phyloP scores from a whole-genome alignment of 1,284 basidiomycete species.

The Boletus subluridellus region DNA sequence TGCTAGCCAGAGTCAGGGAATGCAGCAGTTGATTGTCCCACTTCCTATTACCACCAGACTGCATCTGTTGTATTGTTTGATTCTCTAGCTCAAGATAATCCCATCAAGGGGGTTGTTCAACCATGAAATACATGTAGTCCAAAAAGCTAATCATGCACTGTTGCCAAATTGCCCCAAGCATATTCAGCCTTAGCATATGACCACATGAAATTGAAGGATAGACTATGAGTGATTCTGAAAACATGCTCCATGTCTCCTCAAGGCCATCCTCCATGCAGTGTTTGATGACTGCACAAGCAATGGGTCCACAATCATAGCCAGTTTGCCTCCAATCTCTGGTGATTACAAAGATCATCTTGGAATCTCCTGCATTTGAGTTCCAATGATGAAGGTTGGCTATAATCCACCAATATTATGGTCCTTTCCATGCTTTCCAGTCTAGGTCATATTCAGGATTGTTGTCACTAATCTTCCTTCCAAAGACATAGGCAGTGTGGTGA shows the following conservation, averaged over 20 bases:
- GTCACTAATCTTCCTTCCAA: too few species aligned
- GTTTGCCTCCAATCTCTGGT: background rate
- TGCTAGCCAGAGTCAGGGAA: background rate
- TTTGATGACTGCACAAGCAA: background rate
- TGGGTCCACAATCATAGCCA: background rate
- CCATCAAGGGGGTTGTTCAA: background rate
- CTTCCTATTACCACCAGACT: background rate
- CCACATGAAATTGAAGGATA: background rate
- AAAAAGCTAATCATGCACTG: background rate
- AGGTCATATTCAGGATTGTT: too few species aligned
- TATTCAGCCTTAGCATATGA: background rate
- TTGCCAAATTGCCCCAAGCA: background rate
- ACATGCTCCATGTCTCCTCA: background rate
- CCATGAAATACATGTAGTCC: constrained; percentile 7
- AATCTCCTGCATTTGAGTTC: too few species aligned
- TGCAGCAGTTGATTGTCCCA: background rate
- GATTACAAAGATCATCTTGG: too few species aligned
- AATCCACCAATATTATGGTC: too few species aligned
- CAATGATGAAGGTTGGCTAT: too few species aligned
- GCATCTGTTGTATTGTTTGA: background rate
- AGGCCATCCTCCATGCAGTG: constrained; percentile 1
- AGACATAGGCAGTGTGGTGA: too few species aligned
- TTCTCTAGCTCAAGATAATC: background rate
- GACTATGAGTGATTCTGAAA: background rate
- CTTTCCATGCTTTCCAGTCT: too few species aligned